These are phyloP conservation scores for Dactylorhiza incarnata DNA, from an alignment of 106 monocot species.

Conservation along the genomic window DNA sequence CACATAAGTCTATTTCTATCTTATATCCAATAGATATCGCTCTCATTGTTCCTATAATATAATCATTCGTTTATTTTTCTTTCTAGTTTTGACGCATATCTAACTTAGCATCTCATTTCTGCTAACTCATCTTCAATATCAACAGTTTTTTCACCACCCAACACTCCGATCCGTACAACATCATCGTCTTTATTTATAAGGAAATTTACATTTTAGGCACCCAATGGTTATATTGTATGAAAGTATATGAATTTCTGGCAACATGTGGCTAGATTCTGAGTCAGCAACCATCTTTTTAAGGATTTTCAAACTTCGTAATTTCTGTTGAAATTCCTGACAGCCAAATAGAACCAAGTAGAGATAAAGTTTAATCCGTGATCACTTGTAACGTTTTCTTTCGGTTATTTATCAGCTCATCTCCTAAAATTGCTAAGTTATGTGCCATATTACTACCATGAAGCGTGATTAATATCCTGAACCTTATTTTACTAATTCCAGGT, in stretches of 20 bases:
- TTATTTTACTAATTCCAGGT: slow-evolving; percentile 32
- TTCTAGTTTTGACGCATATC: no score
- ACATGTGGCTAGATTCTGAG: neutral
- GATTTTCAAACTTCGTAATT: neutral
- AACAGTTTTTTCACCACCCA: no score
- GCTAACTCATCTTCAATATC: no score
- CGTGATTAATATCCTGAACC: neutral
- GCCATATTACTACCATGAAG: neutral
- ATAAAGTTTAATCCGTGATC: neutral
- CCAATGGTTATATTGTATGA: neutral
- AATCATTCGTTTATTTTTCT: no score
- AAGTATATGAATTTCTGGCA: neutral
- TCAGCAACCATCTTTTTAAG: neutral
- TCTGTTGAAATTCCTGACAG: neutral
- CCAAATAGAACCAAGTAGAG: neutral
- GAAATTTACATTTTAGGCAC: neutral
- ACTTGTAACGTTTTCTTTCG: neutral
- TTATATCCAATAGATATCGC: no score
- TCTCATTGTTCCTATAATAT: no score
- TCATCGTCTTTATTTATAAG: neutral
- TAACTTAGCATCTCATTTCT: no score
- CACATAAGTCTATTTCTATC: no score
- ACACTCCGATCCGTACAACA: no score
- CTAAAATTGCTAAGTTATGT: neutral
- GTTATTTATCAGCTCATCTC: neutral